phyloP scores from a whole-genome alignment of 768 basidiomycete genomes.

The Calocera cornea region DNA sequence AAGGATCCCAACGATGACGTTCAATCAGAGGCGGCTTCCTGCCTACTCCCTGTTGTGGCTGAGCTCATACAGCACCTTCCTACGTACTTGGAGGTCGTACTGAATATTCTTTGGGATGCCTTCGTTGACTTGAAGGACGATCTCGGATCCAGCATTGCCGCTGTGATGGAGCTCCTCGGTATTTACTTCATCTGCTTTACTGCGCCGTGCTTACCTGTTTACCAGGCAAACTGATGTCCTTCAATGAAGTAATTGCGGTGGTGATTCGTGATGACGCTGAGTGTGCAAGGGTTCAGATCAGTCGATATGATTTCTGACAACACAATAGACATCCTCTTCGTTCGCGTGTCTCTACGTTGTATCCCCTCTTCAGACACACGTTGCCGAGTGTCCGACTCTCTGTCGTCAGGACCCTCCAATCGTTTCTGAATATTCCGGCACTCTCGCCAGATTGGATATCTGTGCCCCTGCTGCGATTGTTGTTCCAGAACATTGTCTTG shows the following conservation, averaged over 20 bases:
- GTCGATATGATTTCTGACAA: not conserved
- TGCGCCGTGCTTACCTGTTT: not conserved
- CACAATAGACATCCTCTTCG: conserved; percentile 57
- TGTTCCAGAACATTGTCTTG: conserved; percentile 87
- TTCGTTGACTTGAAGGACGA: conserved; percentile 91
- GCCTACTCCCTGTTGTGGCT: conserved; percentile 73
- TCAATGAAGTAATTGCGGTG: conserved; percentile 60
- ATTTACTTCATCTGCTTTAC: conserved; percentile 11
- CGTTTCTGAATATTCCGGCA: conserved; percentile 66
- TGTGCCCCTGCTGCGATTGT: conserved; percentile 58
- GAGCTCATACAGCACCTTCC: conserved; percentile 66
- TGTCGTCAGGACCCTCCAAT: conserved; percentile 75
- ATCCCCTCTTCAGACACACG: conserved; percentile 95
- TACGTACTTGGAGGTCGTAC: conserved; percentile 54
- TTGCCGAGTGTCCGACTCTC: conserved; percentile 86
- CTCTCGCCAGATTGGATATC: conserved; percentile 72
- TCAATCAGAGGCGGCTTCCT: conserved; percentile 84
- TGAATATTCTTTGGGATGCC: conserved; percentile 82
- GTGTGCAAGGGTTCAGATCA: not conserved
- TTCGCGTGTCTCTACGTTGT: conserved; percentile 73
- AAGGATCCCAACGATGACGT: conserved; percentile 92
- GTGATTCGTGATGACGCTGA: conserved; percentile 37
- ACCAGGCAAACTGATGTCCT: conserved; percentile 69
- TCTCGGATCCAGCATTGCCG: conserved; percentile 86
- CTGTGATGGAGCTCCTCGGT: conserved; percentile 97